A percentile compares a stretch with the other conserved stretches of the same genome.
Evolutionary conservation across 257 asterid genomes (phyloP).

Genomic region (Plantago elongata): DNA sequence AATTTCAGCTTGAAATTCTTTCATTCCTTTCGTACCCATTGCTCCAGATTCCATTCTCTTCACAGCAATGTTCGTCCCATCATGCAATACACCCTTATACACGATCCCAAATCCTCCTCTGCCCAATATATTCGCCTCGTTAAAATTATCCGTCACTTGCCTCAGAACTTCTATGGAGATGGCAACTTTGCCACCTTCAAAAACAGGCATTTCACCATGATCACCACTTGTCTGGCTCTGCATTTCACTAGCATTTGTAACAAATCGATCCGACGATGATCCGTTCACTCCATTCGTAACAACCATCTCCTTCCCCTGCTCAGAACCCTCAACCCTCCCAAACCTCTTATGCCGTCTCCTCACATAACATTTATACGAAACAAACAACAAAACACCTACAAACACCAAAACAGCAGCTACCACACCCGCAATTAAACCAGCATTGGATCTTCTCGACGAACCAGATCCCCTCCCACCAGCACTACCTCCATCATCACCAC

Average conservation of each 20-base stretch:
- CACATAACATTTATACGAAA: constrained; percentile 60
- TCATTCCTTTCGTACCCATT: constrained; percentile 89
- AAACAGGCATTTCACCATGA: constrained; percentile 53
- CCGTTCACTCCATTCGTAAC: constrained; percentile 29
- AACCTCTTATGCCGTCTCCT: constrained; percentile 49
- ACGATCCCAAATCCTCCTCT: constrained; percentile 93
- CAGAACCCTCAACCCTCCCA: constrained; percentile 49
- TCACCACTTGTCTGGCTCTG: constrained; percentile 82
- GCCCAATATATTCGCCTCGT: constrained; percentile 61
- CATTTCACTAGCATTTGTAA: constrained; percentile 45
- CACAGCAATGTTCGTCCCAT: constrained; percentile 93
- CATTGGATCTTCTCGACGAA: constrained; percentile 39
- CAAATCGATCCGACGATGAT: constrained; percentile 36
- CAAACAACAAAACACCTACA: constrained; percentile 55
- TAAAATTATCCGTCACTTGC: constrained; percentile 79
- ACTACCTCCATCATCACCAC: constrained; percentile 35
- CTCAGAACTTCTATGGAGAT: constrained; percentile 77
- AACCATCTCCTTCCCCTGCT: constrained; percentile 53
- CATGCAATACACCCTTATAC: constrained; percentile 82
- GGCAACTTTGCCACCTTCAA: constrained; percentile 69
- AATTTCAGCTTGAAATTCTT: constrained; percentile 88
- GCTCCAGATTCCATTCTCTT: constrained; percentile 91
- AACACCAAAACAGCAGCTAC: constrained; percentile 58
- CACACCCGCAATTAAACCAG: constrained; percentile 77
- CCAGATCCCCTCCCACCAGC: constrained; percentile 37